These are phyloP conservation scores for Barbatosphaeria neglecta DNA, from an alignment of 495 filamentous ascomycete genomes.

Conservation along the genomic window DNA sequence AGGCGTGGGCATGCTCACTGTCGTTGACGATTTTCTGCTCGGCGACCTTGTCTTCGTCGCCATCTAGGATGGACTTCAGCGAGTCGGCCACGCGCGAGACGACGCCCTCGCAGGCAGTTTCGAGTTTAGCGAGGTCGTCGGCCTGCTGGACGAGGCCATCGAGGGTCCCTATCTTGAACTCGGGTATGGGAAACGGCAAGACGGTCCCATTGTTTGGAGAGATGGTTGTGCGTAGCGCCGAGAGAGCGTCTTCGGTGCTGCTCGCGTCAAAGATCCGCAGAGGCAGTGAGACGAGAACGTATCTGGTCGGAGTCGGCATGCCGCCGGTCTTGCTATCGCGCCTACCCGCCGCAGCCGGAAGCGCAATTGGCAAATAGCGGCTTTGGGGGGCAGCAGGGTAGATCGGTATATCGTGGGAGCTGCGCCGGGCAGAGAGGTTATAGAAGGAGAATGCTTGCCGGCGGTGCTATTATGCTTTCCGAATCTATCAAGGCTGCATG, in stretches of 20 bases:
- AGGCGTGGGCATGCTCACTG: conserved; percentile 51
- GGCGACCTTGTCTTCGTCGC: conserved; percentile 68
- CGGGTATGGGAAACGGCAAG: conserved; percentile 69
- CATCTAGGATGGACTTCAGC: conserved; percentile 64
- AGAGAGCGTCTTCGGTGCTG: conserved; percentile 70
- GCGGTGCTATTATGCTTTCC: too few species aligned
- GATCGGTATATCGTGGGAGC: too few species aligned
- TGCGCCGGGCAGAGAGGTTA: too few species aligned
- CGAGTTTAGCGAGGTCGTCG: conserved; percentile 86
- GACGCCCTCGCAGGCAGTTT: conserved; percentile 63
- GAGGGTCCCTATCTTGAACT: conserved; percentile 94
- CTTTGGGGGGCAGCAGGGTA: neutral
- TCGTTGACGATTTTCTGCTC: conserved; percentile 93
- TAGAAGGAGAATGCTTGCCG: too few species aligned
- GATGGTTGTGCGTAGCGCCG: conserved; percentile 58
- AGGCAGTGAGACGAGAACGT: conserved; percentile 38
- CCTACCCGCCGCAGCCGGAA: neutral
- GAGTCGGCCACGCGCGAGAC: conserved; percentile 84
- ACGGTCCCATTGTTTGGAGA: conserved; percentile 64
- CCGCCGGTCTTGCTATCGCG: conserved; percentile 7
- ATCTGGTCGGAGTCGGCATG: conserved; percentile 23
- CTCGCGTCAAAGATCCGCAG: conserved; percentile 42
- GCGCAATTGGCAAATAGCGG: neutral
- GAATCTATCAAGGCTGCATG: too few species aligned
- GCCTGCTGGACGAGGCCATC: conserved; percentile 95